These are phyloP conservation scores for Boletus reticuloceps DNA, from an alignment of 768 basidiomycete genomes.

Conservation along the genomic window DNA sequence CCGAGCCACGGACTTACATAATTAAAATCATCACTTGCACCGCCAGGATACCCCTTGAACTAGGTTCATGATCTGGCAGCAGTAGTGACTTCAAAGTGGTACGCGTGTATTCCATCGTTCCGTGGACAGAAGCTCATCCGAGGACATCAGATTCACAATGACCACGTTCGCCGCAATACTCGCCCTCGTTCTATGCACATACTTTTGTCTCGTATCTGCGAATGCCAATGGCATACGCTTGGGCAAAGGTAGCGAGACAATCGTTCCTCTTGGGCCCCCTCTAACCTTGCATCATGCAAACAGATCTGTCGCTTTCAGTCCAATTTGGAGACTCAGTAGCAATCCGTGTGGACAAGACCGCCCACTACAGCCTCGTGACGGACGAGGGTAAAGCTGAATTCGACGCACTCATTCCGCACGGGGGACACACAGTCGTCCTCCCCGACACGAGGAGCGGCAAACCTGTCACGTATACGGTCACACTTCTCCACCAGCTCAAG, in stretches of 20 bases:
- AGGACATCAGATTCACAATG: not conserved
- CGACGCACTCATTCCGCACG: slow-evolving; percentile 12
- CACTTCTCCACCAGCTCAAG: slow-evolving; percentile 11
- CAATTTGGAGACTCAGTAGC: slow-evolving; percentile 9
- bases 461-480: slow-evolving; percentile 11
- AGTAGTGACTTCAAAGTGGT: not conserved
- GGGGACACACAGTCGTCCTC: slow-evolving; percentile 6
- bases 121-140: not conserved
- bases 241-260: not conserved
- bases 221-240: not conserved
- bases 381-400: slow-evolving; percentile 14
- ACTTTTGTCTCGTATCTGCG: slow-evolving; percentile 1
- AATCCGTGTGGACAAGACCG: slow-evolving; percentile 11
- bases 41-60: not conserved
- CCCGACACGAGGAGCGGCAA: slow-evolving; percentile 10
- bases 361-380: slow-evolving; percentile 9
- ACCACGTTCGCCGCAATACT: not conserved
- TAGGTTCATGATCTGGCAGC: not conserved
- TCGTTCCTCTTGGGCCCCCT: not conserved
- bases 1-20: too few species aligned
- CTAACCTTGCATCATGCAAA: not conserved
- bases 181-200: not conserved
- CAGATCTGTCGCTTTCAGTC: slow-evolving; percentile 11
- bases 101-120: not conserved
- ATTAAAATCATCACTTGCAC: too few species aligned